A percentile compares a stretch with the other conserved stretches of the same genome.
These are phyloP conservation scores for Mucor mucedo DNA, from an alignment of 371 early-diverging fungal genomes.

Conservation along the genomic window DNA sequence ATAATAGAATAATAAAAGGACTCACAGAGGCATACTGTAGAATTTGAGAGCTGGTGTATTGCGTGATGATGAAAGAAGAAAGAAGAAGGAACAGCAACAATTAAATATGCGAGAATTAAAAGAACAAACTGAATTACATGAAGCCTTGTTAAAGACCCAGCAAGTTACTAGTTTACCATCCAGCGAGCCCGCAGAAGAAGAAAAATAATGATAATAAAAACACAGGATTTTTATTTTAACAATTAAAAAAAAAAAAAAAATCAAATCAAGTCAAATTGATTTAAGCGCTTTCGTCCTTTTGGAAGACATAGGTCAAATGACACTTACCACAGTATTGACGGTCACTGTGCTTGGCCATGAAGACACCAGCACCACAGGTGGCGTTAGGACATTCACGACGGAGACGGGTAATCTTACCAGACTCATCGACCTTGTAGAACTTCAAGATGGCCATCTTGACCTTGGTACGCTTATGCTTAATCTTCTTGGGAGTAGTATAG, in stretches of 20 bases:
- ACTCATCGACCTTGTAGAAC: conserved; percentile 96
- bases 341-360: conserved; percentile 96
- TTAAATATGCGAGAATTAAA: conserved; percentile 52
- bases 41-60: conserved; percentile 40
- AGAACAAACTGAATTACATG: conserved; percentile 52
- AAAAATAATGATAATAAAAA: conserved; percentile 23
- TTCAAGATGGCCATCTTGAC: conserved; percentile 96
- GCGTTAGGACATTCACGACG: conserved; percentile 93
- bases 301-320: conserved; percentile 61
- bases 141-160: conserved; percentile 52
- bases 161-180: conserved; percentile 41
- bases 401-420: conserved; percentile 95
- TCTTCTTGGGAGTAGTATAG: conserved; percentile 99
- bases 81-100: conserved; percentile 43
- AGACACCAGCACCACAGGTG: conserved; percentile 97
- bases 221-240: not conserved
- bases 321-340: conserved; percentile 93
- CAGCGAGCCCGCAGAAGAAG: conserved; percentile 39
- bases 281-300: conserved; percentile 37
- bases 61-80: conserved; percentile 49
- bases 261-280: not conserved
- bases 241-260: conserved; percentile 10
- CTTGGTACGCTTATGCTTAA: conserved; percentile 97
- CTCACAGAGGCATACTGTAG: conserved; percentile 5
- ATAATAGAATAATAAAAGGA: not conserved